Evolutionary conservation across 2,329 filamentous ascomycete species (phyloP).

Genomic region (Penicillium sclerotigenum): DNA sequence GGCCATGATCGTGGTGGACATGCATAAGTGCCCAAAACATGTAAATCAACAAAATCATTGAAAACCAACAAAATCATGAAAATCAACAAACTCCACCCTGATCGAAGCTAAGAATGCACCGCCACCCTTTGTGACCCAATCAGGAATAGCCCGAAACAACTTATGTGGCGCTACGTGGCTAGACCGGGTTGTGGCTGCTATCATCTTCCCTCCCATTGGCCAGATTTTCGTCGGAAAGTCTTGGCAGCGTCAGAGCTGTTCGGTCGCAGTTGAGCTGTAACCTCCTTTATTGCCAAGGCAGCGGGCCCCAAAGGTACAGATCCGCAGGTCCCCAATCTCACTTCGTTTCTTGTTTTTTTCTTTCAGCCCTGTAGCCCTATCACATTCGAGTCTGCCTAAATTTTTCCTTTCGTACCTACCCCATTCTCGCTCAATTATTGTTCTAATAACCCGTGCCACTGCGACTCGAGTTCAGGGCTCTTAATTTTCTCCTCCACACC

Average conservation of each 20-base stretch:
- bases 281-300: constrained; percentile 6
- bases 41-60: neutral
- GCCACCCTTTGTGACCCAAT: neutral
- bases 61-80: neutral
- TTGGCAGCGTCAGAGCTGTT: constrained; percentile 24
- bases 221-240: neutral
- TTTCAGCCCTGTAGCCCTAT: constrained; percentile 28
- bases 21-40: neutral
- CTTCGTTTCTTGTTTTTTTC: constrained; percentile 10
- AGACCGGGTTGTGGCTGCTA: neutral
- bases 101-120: constrained; percentile 3
- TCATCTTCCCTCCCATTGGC: neutral
- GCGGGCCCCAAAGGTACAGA: constrained; percentile 7
- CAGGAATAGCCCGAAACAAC: neutral
- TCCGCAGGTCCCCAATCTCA: constrained; percentile 16
- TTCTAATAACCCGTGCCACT: neutral
- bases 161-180: constrained; percentile 23
- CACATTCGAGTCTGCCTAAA: constrained; percentile 8
- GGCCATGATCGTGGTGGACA: neutral
- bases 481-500: neutral
- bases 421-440: neutral
- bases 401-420: constrained; percentile 1
- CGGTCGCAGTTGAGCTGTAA: neutral
- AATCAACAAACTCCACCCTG: neutral
- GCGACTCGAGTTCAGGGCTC: constrained; percentile 1